Conservation (phyloP, 129 eudicot species). For the Apium graveolens region DNA sequence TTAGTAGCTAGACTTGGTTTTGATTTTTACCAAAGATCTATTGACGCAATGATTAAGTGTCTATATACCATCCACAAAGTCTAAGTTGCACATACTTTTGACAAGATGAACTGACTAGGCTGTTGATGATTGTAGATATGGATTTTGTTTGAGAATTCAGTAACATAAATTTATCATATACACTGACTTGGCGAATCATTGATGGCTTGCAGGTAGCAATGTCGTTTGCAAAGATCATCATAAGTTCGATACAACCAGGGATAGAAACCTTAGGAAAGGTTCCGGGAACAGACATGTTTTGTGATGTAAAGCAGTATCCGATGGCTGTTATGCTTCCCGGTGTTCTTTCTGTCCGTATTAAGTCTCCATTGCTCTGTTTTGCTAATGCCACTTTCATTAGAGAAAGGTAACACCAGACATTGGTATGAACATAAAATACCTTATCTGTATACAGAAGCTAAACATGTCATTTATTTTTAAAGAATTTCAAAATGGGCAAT, state of each 20-base stretch:
- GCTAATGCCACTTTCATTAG: constrained; percentile 75
- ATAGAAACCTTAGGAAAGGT: constrained; percentile 60
- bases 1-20: neutral
- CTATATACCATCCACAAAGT: neutral
- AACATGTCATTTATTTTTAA: neutral
- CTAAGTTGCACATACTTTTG: too few relatives aligned
- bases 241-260: constrained; percentile 51
- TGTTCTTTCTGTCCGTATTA: constrained; percentile 56
- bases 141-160: too few relatives aligned
- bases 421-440: neutral
- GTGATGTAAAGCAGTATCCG: constrained; percentile 75
- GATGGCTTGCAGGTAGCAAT: constrained; percentile 44
- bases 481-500: constrained; percentile 40
- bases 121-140: too few relatives aligned
- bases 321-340: constrained; percentile 62
- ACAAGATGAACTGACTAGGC: too few relatives aligned
- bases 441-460: neutral
- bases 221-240: constrained; percentile 69
- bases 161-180: neutral
- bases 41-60: neutral
- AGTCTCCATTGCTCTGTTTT: constrained; percentile 70
- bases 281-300: constrained; percentile 63
- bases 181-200: neutral
- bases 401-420: constrained; percentile 49
- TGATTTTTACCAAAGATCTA: neutral